These are phyloP conservation scores for Aristolochia fimbriata DNA, from an alignment of 164 flowering plant species.

Conservation along the genomic window DNA sequence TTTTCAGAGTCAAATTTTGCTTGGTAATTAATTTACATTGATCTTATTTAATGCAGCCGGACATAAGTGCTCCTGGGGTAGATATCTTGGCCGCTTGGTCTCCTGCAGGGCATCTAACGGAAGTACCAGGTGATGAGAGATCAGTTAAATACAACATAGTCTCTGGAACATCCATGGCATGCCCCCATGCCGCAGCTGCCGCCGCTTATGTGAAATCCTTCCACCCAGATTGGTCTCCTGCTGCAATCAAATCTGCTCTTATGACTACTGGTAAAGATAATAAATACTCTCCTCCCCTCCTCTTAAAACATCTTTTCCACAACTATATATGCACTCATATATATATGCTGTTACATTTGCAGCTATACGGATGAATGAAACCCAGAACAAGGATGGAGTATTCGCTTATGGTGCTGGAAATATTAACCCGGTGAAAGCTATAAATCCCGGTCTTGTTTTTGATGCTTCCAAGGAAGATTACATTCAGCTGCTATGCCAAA, in stretches of 20 bases:
- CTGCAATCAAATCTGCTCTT: conserved; percentile 41
- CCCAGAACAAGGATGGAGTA: background rate
- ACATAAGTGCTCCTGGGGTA: conserved; percentile 54
- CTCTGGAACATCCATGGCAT: conserved; percentile 46
- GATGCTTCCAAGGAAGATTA: too few species aligned
- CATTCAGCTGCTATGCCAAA: too few species aligned
- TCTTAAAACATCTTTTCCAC: too few species aligned
- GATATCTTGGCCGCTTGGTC: conserved; percentile 51
- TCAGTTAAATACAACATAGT: conserved; percentile 18
- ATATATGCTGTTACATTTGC: background rate
- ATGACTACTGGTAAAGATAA: conserved; percentile 36
- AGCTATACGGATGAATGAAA: background rate
- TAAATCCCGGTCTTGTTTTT: too few species aligned
- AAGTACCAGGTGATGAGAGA: conserved; percentile 18
- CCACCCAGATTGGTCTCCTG: conserved; percentile 45
- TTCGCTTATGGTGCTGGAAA: too few species aligned
- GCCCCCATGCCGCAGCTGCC: conserved; percentile 39
- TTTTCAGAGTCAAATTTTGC: too few species aligned
- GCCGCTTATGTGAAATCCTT: conserved; percentile 41
- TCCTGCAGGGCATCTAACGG: conserved; percentile 13
- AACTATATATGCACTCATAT: too few species aligned
- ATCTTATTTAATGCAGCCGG: conserved; percentile 33
- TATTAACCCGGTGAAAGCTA: too few species aligned
- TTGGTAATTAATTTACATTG: background rate
- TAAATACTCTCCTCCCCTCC: too few species aligned